Conservation (phyloP, 2,329 filamentous ascomycete species). For the Scedosporium boydii region DNA sequence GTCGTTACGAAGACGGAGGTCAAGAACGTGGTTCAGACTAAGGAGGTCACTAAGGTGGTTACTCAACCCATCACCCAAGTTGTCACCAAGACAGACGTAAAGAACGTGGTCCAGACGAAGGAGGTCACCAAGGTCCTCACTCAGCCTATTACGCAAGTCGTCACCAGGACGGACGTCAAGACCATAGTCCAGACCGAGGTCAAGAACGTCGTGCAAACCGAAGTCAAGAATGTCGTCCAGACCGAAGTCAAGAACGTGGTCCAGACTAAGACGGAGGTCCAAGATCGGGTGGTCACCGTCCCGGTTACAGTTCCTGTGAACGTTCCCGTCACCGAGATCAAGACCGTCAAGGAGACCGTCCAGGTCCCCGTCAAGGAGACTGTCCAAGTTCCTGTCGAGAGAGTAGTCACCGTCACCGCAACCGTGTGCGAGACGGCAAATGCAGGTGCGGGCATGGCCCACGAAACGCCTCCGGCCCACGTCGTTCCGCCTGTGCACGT, state of each 20-base stretch:
- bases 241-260: neutral
- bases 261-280: neutral
- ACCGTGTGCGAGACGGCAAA: neutral
- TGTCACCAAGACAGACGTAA: neutral
- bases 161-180: constrained; percentile 4
- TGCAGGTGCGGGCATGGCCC: neutral
- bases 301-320: neutral
- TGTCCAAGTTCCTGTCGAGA: neutral
- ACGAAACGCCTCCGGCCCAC: neutral
- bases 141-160: neutral
- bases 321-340: constrained; percentile 1
- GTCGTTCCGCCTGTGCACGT: neutral
- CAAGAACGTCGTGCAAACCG: neutral
- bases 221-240: neutral
- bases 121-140: neutral
- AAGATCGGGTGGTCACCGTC: neutral
- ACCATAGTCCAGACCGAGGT: neutral
- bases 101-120: neutral
- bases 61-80: neutral
- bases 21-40: neutral
- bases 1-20: neutral
- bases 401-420: neutral
- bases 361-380: neutral
- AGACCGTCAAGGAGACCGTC: neutral
- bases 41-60: neutral